Evolutionary conservation across 1,284 basidiomycete genomes (phyloP).

Genomic region (Irpex lacteus): DNA sequence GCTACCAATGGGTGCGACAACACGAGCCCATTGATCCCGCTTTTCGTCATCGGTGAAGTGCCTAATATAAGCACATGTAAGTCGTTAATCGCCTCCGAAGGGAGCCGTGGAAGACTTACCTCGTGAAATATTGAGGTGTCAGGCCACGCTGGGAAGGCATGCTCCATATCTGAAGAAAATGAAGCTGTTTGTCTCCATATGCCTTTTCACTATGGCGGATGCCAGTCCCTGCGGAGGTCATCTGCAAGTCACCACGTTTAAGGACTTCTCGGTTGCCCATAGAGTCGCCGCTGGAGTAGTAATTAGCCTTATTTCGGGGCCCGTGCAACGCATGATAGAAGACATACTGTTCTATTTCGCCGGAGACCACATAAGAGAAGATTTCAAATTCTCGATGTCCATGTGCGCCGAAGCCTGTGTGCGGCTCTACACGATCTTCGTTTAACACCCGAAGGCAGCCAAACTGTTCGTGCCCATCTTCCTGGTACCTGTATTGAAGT

Average conservation of each 20-base stretch:
- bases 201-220: slow-evolving; percentile 82
- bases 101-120: slow-evolving; percentile 31
- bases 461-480: slow-evolving; percentile 52
- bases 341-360: slow-evolving; percentile 74
- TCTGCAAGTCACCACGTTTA: slow-evolving; percentile 85
- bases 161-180: slow-evolving; percentile 91
- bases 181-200: slow-evolving; percentile 56
- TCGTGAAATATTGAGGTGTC: slow-evolving; percentile 78
- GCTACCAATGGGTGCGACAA: slow-evolving; percentile 69
- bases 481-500: slow-evolving; percentile 53
- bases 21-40: slow-evolving; percentile 58
- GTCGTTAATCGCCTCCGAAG: background rate
- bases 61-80: slow-evolving; percentile 25
- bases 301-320: background rate
- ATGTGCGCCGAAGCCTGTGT: slow-evolving; percentile 85
- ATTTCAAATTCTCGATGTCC: slow-evolving; percentile 88
- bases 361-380: slow-evolving; percentile 83
- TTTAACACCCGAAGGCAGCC: slow-evolving; percentile 79
- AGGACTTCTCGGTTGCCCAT: slow-evolving; percentile 90
- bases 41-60: slow-evolving; percentile 85
- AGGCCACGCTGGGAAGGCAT: slow-evolving; percentile 57
- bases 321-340: background rate
- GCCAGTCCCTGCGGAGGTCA: slow-evolving; percentile 87
- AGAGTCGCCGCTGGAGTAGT: slow-evolving; percentile 68
- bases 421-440: slow-evolving; percentile 82